Evolutionary conservation across 106 monocot species (phyloP).

Genomic region (Platanthera zijinensis): DNA sequence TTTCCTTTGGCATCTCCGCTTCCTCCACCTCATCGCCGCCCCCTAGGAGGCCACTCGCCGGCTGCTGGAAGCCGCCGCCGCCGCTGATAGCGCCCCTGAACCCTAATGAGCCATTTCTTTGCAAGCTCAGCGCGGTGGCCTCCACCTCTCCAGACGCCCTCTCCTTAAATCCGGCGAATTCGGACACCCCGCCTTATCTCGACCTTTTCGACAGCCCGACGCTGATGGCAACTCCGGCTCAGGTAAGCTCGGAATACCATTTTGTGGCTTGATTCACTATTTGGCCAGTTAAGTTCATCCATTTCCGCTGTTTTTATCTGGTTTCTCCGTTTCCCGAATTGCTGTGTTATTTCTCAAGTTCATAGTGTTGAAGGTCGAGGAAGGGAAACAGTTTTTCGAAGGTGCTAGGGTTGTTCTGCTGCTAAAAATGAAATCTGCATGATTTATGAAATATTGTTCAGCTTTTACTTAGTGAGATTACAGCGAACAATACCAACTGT

Average conservation of each 20-base stretch:
- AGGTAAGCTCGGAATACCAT: conserved; percentile 25
- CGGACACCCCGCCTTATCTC: conserved; percentile 54
- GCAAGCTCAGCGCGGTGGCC: conserved; percentile 55
- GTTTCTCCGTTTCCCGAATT: too few species aligned
- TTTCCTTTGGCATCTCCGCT: conserved; percentile 6
- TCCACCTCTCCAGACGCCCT: conserved; percentile 42
- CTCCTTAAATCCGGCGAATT: conserved; percentile 10
- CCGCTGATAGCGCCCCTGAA: conserved; percentile 46
- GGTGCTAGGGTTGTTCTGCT: neutral
- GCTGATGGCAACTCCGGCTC: conserved; percentile 85
- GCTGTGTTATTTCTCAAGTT: neutral
- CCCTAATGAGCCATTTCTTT: conserved; percentile 64
- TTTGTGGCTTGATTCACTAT: too few species aligned
- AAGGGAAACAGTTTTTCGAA: neutral
- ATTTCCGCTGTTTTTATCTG: too few species aligned
- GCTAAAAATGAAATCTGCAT: neutral
- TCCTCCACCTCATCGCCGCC: neutral
- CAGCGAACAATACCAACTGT: neutral
- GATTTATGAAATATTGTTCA: neutral
- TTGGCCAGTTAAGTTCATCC: too few species aligned
- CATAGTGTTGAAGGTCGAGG: neutral
- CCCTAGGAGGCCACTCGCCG: conserved; percentile 1
- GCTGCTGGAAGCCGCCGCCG: conserved; percentile 6
- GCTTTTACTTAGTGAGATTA: neutral
- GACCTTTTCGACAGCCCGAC: conserved; percentile 73